phyloP scores from a whole-genome alignment of 208 protist species.

The Wallacemonas sp. region DNA sequence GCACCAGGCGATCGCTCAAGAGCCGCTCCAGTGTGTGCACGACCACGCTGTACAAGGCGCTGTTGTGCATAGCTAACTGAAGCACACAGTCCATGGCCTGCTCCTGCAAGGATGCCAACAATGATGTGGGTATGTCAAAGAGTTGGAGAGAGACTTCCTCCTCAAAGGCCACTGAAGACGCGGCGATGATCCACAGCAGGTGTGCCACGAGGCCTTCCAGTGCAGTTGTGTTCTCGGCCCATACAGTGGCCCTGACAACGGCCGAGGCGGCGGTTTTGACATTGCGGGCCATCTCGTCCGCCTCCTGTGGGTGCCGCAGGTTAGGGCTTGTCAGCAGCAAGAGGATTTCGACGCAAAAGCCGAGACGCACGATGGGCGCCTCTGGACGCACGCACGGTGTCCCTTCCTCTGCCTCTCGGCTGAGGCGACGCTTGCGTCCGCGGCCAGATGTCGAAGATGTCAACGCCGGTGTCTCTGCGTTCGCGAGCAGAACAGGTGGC shows the following conservation, averaged over 20 bases:
- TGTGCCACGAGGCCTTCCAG: slow-evolving; percentile 44
- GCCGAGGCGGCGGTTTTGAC: slow-evolving; percentile 28
- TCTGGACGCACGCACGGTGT: not conserved
- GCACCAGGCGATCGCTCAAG: slow-evolving; percentile 10
- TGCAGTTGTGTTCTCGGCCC: slow-evolving; percentile 48
- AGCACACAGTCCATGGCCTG: slow-evolving; percentile 67
- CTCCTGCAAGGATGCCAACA: slow-evolving; percentile 33
- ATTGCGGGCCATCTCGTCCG: slow-evolving; percentile 17
- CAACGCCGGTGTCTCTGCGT: too few relatives aligned
- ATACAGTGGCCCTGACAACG: slow-evolving; percentile 56
- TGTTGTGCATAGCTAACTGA: slow-evolving; percentile 67
- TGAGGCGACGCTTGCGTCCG: not conserved
- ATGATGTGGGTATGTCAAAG: not conserved
- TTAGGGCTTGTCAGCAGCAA: slow-evolving; percentile 69
- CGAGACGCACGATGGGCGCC: slow-evolving; percentile 28
- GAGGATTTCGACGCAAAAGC: slow-evolving; percentile 74
- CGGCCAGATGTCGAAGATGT: not conserved
- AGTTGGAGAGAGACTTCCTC: slow-evolving; percentile 2
- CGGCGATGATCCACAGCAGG: slow-evolving; percentile 40
- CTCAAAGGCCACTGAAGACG: slow-evolving; percentile 3
- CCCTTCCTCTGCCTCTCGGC: not conserved
- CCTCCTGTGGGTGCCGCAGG: slow-evolving; percentile 36
- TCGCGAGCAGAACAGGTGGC: too few relatives aligned
- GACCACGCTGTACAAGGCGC: slow-evolving; percentile 59
- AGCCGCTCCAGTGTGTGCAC: slow-evolving; percentile 34